These are phyloP conservation scores for Fomitopsis schrenkii DNA, from an alignment of 1,284 basidiomycete genomes.

Conservation along the genomic window DNA sequence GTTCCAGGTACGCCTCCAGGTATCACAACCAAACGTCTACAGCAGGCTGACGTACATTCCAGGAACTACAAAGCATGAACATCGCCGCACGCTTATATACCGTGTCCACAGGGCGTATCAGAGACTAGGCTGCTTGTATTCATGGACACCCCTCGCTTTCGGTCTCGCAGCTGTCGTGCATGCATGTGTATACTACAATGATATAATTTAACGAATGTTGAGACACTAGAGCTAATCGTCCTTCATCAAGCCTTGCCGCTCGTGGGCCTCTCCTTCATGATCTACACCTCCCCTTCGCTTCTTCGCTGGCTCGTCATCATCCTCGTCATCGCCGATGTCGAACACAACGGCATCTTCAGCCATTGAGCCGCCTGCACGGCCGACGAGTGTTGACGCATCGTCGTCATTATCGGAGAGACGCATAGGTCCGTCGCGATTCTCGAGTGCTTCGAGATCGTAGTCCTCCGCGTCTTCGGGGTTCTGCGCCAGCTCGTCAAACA, in stretches of 20 bases:
- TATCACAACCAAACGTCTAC: neutral
- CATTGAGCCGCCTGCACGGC: conserved; percentile 42
- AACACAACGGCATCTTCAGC: conserved; percentile 82
- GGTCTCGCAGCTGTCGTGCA: conserved; percentile 20
- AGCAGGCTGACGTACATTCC: neutral
- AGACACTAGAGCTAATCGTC: conserved; percentile 27
- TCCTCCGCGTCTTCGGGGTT: conserved; percentile 92
- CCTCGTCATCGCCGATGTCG: conserved; percentile 89
- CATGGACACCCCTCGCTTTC: conserved; percentile 5
- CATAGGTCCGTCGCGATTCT: conserved; percentile 40
- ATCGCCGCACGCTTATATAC: conserved; percentile 83
- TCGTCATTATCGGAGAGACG: conserved; percentile 60
- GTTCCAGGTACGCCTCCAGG: conserved; percentile 65
- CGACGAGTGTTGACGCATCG: conserved; percentile 67
- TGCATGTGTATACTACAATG: conserved; percentile 49
- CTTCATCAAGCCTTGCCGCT: conserved; percentile 62
- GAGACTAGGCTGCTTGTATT: conserved; percentile 43
- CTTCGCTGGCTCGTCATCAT: conserved; percentile 54
- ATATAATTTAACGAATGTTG: conserved; percentile 23
- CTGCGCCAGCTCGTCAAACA: conserved; percentile 83
- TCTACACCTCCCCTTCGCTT: conserved; percentile 43
- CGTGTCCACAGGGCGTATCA: conserved; percentile 76
- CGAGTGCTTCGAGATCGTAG: conserved; percentile 81
- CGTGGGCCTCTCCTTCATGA: conserved; percentile 42
- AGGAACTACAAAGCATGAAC: conserved; percentile 92